A percentile compares a stretch with the other conserved stretches of the same genome.
Evolutionary conservation across 352 stramenopile species (phyloP).

Genomic region (Pythium guiyangense): DNA sequence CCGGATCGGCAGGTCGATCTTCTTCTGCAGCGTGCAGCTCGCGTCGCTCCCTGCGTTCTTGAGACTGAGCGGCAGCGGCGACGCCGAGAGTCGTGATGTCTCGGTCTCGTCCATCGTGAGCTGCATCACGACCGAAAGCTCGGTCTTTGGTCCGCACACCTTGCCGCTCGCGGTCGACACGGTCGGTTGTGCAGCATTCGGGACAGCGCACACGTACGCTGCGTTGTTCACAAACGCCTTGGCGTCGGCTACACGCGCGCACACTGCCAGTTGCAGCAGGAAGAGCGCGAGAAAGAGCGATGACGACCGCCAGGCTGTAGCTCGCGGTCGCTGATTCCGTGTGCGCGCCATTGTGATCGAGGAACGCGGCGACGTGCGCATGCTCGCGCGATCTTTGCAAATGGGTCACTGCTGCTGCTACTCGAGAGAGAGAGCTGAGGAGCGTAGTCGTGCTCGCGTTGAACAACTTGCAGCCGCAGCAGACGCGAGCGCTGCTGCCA

Average conservation of each 20-base stretch:
- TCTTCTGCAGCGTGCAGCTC: constrained; percentile 16
- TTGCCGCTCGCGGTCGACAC: neutral
- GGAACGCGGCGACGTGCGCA: too few species aligned
- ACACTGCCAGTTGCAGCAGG: neutral
- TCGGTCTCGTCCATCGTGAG: constrained; percentile 10
- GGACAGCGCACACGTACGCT: constrained; percentile 10
- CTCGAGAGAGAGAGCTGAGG: too few species aligned
- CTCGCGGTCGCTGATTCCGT: neutral
- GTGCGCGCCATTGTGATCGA: neutral
- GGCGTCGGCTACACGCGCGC: constrained; percentile 1
- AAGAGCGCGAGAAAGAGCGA: neutral
- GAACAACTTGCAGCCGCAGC: too few species aligned
- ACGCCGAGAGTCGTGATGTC: constrained; percentile 1
- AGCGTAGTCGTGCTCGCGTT: too few species aligned
- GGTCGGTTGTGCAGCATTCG: neutral
- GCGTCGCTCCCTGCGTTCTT: constrained; percentile 12
- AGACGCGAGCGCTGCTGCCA: too few species aligned
- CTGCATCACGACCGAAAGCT: constrained; percentile 14
- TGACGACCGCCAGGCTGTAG: neutral
- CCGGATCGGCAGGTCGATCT: constrained; percentile 11
- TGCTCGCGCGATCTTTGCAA: too few species aligned
- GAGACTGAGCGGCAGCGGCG: constrained; percentile 9
- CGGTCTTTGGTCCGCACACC: constrained; percentile 12
- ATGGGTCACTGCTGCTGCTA: too few species aligned
- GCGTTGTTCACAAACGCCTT: constrained; percentile 19